These are phyloP conservation scores for Fagus crenata DNA, from an alignment of 306 rosid genomes.

Conservation along the genomic window DNA sequence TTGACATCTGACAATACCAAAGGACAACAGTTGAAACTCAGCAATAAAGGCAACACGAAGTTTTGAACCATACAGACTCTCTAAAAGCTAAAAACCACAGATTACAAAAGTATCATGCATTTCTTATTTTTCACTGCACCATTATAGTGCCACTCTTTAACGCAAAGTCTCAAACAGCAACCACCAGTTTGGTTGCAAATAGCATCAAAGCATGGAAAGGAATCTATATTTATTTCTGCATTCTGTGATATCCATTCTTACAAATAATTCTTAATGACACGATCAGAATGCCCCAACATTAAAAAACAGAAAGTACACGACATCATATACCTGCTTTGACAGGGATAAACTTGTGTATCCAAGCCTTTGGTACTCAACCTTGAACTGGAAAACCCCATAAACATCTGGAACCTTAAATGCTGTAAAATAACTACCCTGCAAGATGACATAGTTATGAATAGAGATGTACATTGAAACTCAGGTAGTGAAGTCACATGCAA, in stretches of 20 bases:
- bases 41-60: not conserved
- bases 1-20: not conserved
- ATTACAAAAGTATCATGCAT: not conserved
- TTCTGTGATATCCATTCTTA: not conserved
- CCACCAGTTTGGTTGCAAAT: not conserved
- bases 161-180: not conserved
- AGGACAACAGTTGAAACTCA: not conserved
- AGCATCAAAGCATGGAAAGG: not conserved
- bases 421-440: constrained; percentile 77
- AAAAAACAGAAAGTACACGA: not conserved
- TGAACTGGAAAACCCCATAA: constrained; percentile 98
- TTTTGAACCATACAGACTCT: not conserved
- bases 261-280: not conserved
- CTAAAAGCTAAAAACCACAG: not conserved
- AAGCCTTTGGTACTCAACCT: constrained; percentile 85
- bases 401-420: constrained; percentile 96
- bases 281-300: not conserved
- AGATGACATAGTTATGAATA: not conserved
- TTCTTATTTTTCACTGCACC: not conserved
- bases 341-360: constrained; percentile 84
- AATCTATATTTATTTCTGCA: not conserved
- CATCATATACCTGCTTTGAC: constrained; percentile 72
- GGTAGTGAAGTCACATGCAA: constrained; percentile 13
- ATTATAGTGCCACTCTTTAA: not conserved
- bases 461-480: constrained; percentile 2